Conservation (phyloP, 208 protist species). For the Entamoeba dispar region DNA sequence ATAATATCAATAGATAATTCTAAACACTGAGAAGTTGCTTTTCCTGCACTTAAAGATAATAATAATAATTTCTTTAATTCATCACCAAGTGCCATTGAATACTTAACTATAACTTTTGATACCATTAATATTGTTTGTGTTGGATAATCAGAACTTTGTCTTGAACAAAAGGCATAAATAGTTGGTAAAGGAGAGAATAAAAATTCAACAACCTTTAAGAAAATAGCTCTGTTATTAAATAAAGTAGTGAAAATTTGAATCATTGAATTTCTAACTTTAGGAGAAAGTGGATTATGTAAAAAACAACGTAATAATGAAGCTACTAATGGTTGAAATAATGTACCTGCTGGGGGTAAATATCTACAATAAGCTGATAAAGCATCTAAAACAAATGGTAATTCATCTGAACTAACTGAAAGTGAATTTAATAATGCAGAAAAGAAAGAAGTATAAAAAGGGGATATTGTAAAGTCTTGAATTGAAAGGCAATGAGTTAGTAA, state of each 20-base stretch:
- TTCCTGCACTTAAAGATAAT: neutral
- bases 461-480: neutral
- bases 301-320: neutral
- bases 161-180: neutral
- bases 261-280: neutral
- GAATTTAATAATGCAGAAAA: neutral
- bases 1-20: neutral
- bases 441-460: neutral
- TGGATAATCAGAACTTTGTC: neutral
- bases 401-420: neutral
- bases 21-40: neutral
- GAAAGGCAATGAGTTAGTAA: neutral
- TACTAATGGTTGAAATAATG: neutral
- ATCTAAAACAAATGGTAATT: neutral
- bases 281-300: neutral
- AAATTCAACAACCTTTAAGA: neutral
- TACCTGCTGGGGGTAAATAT: neutral
- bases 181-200: neutral
- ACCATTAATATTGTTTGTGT: neutral
- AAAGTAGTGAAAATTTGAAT: neutral
- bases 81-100: neutral
- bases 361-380: neutral
- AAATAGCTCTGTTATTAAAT: neutral
- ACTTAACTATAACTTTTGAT: neutral
- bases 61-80: neutral